phyloP scores from a whole-genome alignment of 192 early-diverging fungal species.

The Diversispora epigaea region DNA sequence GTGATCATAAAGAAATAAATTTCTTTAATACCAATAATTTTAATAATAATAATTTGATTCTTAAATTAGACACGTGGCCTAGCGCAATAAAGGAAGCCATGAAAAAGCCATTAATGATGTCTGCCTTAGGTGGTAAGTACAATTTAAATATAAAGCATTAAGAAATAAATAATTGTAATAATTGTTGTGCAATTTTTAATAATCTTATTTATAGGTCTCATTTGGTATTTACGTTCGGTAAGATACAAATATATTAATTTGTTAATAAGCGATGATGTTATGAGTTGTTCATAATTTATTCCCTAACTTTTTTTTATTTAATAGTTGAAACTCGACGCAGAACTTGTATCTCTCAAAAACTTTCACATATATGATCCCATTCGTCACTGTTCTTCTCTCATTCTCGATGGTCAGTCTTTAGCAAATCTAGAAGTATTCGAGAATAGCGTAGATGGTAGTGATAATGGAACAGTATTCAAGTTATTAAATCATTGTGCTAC shows the following conservation, averaged over 20 bases:
- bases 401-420: constrained; percentile 92
- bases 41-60: too few species aligned
- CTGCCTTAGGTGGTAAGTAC: constrained; percentile 41
- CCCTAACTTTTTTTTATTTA: not conserved
- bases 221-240: constrained; percentile 85
- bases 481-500: constrained; percentile 83
- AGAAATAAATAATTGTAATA: not conserved
- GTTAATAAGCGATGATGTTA: too few species aligned
- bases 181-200: not conserved
- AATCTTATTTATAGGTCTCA: constrained; percentile 67
- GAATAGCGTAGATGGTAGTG: constrained; percentile 71
- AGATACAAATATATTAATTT: constrained; percentile 17
- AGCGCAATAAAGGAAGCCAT: constrained; percentile 42
- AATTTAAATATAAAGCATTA: not conserved
- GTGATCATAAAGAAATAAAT: too few species aligned
- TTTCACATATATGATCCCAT: constrained; percentile 85
- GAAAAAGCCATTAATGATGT: constrained; percentile 38
- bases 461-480: constrained; percentile 79
- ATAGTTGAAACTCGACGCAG: constrained; percentile 81
- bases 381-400: constrained; percentile 66
- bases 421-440: constrained; percentile 91
- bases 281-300: too few species aligned
- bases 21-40: too few species aligned
- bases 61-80: constrained; percentile 42
- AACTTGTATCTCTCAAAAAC: constrained; percentile 82